These are phyloP conservation scores for Reutealis trisperma DNA, from an alignment of 345 rosid genomes.

Conservation along the genomic window DNA sequence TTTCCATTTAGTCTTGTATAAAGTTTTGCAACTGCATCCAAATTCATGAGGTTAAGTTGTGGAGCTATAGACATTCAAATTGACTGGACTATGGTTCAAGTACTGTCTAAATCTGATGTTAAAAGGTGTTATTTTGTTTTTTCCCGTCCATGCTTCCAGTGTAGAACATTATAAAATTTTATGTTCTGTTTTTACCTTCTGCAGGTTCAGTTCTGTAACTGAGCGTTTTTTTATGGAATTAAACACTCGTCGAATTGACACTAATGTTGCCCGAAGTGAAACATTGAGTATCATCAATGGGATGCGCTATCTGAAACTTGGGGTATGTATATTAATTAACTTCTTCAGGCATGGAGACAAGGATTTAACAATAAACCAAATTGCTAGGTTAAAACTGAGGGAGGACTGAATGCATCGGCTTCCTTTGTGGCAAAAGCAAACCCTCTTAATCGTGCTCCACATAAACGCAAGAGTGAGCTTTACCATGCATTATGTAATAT, in stretches of 20 bases:
- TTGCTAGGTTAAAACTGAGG: conserved; percentile 90
- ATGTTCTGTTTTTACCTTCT: conserved; percentile 16
- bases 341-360: conserved; percentile 21
- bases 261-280: conserved; percentile 85
- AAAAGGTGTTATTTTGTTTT: neutral
- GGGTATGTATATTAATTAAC: conserved; percentile 55
- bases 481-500: conserved; percentile 95
- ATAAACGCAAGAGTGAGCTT: conserved; percentile 93
- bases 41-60: neutral
- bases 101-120: neutral
- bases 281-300: conserved; percentile 94
- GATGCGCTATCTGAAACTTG: conserved; percentile 96
- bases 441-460: conserved; percentile 89
- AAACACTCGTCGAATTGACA: conserved; percentile 83
- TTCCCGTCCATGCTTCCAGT: neutral
- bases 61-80: neutral
- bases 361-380: conserved; percentile 29
- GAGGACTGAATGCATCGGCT: conserved; percentile 97
- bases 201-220: conserved; percentile 95
- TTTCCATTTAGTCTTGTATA: neutral
- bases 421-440: conserved; percentile 98
- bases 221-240: conserved; percentile 96
- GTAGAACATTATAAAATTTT: conserved; percentile 9
- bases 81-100: neutral
- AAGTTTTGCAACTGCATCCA: neutral